Percentiles rank a stretch among this genome's conserved stretches.
These are phyloP conservation scores for Omphalea diandra DNA, from an alignment of 441 rosid genomes.

Conservation along the genomic window DNA sequence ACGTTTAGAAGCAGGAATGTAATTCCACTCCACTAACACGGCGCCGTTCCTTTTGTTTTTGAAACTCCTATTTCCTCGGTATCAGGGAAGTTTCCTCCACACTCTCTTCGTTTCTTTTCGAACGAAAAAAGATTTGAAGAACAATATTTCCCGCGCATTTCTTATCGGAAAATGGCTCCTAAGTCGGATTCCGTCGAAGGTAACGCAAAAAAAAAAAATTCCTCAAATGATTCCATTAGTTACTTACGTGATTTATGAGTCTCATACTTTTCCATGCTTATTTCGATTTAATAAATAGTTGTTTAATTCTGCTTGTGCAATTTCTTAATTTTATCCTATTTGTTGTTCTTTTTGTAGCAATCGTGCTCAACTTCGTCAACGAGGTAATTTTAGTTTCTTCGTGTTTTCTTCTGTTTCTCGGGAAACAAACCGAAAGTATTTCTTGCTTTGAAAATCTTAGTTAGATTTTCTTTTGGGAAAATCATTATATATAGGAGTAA, in stretches of 20 bases:
- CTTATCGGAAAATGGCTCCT: constrained; percentile 60
- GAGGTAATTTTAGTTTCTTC: constrained; percentile 75
- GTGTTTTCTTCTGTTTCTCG: neutral
- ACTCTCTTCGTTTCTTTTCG: neutral
- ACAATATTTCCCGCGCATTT: constrained; percentile 71
- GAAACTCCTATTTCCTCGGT: neutral
- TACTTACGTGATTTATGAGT: constrained; percentile 3
- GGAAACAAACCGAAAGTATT: neutral
- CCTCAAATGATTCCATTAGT: constrained; percentile 1
- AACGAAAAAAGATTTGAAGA: no score
- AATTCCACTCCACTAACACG: neutral
- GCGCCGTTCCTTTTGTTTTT: no score
- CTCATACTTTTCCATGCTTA: neutral
- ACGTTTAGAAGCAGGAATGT: neutral
- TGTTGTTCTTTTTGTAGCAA: constrained; percentile 45
- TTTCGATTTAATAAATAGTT: neutral
- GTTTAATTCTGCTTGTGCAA: neutral
- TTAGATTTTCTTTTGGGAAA: no score
- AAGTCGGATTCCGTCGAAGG: constrained; percentile 79
- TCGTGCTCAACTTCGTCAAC: constrained; percentile 86
- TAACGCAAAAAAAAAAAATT: constrained; percentile 19
- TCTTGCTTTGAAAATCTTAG: no score
- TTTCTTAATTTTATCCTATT: constrained; percentile 10
- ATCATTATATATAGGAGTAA: no score
- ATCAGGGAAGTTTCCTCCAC: neutral